Evolutionary conservation across 2,329 filamentous ascomycete species (phyloP).

Genomic region (Ceratocystis cacaofunesta): DNA sequence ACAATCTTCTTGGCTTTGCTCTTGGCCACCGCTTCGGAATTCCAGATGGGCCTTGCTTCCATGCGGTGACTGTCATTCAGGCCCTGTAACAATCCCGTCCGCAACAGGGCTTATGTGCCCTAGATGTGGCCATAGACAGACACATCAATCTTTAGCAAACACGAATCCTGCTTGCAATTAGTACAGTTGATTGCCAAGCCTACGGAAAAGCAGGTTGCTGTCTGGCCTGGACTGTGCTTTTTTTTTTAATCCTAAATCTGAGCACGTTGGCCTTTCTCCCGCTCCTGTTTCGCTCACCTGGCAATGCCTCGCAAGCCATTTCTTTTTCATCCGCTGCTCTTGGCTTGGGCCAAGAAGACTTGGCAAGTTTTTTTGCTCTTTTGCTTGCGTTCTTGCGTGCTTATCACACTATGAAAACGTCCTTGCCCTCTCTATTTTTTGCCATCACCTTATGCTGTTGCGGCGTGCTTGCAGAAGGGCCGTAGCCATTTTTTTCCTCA

Average conservation of each 20-base stretch:
- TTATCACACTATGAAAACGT: not conserved
- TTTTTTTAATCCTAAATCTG: not conserved
- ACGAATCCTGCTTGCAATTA: no score
- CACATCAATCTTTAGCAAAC: not conserved
- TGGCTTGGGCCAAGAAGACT: slow-evolving; percentile 1
- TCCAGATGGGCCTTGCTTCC: not conserved
- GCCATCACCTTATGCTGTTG: not conserved
- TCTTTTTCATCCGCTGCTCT: not conserved
- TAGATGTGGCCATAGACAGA: not conserved
- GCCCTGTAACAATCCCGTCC: not conserved
- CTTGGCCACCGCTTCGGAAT: not conserved
- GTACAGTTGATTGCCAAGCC: not conserved
- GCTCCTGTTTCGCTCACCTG: not conserved
- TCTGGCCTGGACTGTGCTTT: not conserved
- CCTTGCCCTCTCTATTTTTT: not conserved
- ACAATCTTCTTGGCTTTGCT: not conserved
- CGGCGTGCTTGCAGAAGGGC: not conserved
- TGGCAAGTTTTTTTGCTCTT: not conserved
- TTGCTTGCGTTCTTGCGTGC: not conserved
- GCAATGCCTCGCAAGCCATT: not conserved
- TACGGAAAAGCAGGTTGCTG: not conserved
- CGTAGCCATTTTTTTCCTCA: not conserved
- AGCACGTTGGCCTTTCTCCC: not conserved
- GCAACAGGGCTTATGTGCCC: not conserved
- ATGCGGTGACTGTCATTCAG: not conserved